Percentiles rank a stretch among this genome's conserved stretches.
Conservation (phyloP, 2,329 filamentous ascomycete species). For the Aspergillus cejpii region DNA sequence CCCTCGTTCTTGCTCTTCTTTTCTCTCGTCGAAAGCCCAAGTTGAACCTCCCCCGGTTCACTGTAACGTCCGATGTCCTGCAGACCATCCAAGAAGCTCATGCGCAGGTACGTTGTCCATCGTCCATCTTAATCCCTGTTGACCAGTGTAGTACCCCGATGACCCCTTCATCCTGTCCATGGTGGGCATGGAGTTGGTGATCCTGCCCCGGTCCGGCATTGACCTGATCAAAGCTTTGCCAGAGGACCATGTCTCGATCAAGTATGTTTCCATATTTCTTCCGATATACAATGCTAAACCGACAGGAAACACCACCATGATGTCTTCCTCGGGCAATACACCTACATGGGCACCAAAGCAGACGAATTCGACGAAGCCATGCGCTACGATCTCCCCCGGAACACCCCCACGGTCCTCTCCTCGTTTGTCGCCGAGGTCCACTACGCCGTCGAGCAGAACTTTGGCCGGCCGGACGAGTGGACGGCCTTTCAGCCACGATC, state of each 20-base stretch:
- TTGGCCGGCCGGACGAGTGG: background rate
- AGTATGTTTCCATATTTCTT: no score
- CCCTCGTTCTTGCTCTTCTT: background rate
- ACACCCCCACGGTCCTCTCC: background rate
- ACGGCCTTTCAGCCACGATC: background rate
- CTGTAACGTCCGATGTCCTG: background rate
- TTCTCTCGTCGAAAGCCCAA: background rate
- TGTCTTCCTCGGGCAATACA: background rate
- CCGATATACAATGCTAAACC: no score
- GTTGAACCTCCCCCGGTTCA: background rate
- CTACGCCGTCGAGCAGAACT: background rate
- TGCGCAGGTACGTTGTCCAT: background rate
- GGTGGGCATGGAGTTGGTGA: background rate
- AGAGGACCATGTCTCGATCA: background rate
- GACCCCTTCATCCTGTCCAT: background rate
- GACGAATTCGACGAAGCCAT: background rate
- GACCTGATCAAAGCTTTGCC: background rate
- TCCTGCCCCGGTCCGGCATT: background rate
- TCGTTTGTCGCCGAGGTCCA: background rate
- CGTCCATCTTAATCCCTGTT: no score
- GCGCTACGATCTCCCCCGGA: background rate
- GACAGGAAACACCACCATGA: background rate
- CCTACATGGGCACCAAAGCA: background rate
- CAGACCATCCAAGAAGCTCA: background rate
- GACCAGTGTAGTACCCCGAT: background rate